Conservation (phyloP, 2,329 filamentous ascomycete genomes). For the Calonectria pteridis region DNA sequence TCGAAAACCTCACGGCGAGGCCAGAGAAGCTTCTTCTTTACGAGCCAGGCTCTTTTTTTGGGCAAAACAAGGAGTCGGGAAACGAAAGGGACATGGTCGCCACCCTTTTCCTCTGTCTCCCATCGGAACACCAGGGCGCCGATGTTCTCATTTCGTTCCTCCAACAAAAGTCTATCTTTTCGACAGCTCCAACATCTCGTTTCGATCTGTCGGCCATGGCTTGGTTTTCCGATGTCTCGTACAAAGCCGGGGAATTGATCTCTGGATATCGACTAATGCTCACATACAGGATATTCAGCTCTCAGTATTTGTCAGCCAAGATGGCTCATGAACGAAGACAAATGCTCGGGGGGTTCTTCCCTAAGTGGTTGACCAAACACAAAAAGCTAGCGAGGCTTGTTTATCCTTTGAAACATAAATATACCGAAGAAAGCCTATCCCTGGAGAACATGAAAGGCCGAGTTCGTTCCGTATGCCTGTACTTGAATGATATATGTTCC, state of each 20-base stretch:
- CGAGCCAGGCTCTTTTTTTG: constrained; percentile 27
- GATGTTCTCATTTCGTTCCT: constrained; percentile 20
- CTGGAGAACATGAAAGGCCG: constrained; percentile 22
- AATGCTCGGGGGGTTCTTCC: neutral
- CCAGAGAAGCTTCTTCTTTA: constrained; percentile 26
- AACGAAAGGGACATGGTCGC: constrained; percentile 17
- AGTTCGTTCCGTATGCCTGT: constrained; percentile 15
- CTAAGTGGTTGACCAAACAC: neutral
- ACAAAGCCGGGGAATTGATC: constrained; percentile 16
- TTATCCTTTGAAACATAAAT: constrained; percentile 26
- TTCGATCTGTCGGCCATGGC: constrained; percentile 27
- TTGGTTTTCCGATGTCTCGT: constrained; percentile 29
- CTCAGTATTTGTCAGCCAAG: neutral
- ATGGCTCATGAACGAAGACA: neutral
- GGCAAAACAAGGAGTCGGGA: constrained; percentile 5
- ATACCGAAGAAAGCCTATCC: constrained; percentile 18
- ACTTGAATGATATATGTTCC: constrained; percentile 17
- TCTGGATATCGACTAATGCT: constrained; percentile 31
- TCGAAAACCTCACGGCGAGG: neutral
- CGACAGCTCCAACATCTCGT: constrained; percentile 24
- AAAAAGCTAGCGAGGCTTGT: neutral
- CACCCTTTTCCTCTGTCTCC: constrained; percentile 26
- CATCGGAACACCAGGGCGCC: constrained; percentile 28
- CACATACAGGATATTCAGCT: constrained; percentile 24
- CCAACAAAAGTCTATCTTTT: neutral